Evolutionary conservation across 306 rosid species (phyloP).

Genomic region (Pterocarpus macrocarpus): DNA sequence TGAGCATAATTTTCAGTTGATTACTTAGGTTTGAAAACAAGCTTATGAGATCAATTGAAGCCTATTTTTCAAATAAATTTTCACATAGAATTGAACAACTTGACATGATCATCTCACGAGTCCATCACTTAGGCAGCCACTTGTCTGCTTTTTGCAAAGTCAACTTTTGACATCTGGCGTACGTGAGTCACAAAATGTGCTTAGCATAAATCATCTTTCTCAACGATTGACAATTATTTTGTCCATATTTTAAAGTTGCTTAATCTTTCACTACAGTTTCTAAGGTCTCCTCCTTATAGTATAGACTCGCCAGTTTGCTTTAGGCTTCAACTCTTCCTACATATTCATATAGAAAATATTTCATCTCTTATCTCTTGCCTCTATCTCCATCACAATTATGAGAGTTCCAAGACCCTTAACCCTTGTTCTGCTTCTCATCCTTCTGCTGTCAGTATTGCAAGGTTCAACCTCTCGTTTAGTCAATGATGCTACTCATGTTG

Average conservation of each 20-base stretch:
- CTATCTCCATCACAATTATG: constrained; percentile 43
- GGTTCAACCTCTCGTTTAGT: constrained; percentile 50
- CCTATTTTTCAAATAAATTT: not conserved
- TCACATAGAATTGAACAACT: constrained; percentile 11
- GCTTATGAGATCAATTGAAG: not conserved
- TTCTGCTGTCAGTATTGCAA: constrained; percentile 49
- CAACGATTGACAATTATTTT: not conserved
- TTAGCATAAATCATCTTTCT: constrained; percentile 28
- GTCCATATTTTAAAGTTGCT: constrained; percentile 16
- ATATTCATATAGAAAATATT: not conserved
- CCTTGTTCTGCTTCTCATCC: constrained; percentile 46
- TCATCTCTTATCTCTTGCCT: constrained; percentile 28
- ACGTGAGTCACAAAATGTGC: constrained; percentile 34
- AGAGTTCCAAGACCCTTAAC: constrained; percentile 46
- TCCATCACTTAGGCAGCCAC: constrained; percentile 12
- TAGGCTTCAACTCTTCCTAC: constrained; percentile 7
- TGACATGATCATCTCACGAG: not conserved
- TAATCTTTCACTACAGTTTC: not conserved
- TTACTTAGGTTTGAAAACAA: not conserved
- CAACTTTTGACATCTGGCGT: constrained; percentile 57
- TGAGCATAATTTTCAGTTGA: too few species aligned
- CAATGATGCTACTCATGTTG: constrained; percentile 25
- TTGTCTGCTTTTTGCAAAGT: constrained; percentile 48
- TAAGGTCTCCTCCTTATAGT: constrained; percentile 9
- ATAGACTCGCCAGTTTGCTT: constrained; percentile 15